A percentile compares a stretch with the other conserved stretches of the same genome.
These are phyloP conservation scores for Thuidium tamariscinum DNA, from an alignment of 225 moss, liverwort and hornwort genomes.

Conservation along the genomic window DNA sequence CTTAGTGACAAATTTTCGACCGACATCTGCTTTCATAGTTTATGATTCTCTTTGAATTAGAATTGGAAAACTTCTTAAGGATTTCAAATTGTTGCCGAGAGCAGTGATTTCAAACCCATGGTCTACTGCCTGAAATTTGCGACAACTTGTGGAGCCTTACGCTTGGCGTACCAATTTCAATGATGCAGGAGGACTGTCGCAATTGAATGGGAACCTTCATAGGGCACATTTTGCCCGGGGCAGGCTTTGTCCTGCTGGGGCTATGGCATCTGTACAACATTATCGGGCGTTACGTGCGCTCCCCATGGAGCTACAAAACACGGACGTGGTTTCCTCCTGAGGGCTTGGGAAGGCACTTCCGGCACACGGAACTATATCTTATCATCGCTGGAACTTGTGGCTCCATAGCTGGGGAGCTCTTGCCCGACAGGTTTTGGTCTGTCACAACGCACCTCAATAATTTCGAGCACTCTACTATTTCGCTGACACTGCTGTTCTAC, in stretches of 20 bases:
- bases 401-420: slow-evolving; percentile 73
- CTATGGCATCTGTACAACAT: slow-evolving; percentile 74
- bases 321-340: slow-evolving; percentile 39
- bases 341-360: slow-evolving; percentile 12
- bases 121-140: not conserved
- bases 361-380: slow-evolving; percentile 44
- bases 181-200: not conserved
- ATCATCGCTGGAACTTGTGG: slow-evolving; percentile 41
- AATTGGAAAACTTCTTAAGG: not conserved
- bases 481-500: slow-evolving; percentile 56
- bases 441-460: slow-evolving; percentile 62
- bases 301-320: slow-evolving; percentile 49
- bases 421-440: slow-evolving; percentile 33
- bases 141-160: not conserved
- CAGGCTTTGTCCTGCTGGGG: slow-evolving; percentile 31
- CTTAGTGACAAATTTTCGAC: too few relatives aligned
- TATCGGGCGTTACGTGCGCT: slow-evolving; percentile 28
- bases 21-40: not conserved
- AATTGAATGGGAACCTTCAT: slow-evolving; percentile 68
- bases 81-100: not conserved
- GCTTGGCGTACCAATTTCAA: not conserved
- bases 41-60: not conserved
- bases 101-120: not conserved
- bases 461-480: slow-evolving; percentile 84
- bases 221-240: slow-evolving; percentile 77